phyloP scores from a whole-genome alignment of 108 stramenopile species.

The Cyclotella sp. region DNA sequence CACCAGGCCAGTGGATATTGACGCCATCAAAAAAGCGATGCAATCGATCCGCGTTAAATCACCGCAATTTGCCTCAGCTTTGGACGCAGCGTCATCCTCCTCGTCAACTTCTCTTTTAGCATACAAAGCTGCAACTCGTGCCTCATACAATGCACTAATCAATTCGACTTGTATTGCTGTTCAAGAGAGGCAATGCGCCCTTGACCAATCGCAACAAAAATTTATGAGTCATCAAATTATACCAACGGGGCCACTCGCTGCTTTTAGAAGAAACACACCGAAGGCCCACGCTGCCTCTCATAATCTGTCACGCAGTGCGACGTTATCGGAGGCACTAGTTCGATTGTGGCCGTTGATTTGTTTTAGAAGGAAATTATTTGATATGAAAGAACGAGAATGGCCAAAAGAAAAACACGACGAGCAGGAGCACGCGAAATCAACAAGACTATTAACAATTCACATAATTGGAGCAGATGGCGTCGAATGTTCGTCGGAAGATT shows the following conservation, averaged over 20 bases:
- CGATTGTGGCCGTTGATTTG: constrained; percentile 59
- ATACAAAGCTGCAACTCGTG: constrained; percentile 16
- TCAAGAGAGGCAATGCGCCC: constrained; percentile 3
- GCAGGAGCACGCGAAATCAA: constrained; percentile 6
- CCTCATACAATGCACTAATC: constrained; percentile 21
- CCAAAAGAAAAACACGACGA: not conserved
- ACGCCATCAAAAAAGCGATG: constrained; percentile 48
- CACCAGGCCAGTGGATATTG: constrained; percentile 17
- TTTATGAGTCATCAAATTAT: constrained; percentile 52
- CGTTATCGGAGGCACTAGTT: constrained; percentile 76
- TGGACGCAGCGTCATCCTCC: constrained; percentile 46
- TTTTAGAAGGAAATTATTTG: constrained; percentile 23
- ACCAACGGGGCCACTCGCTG: constrained; percentile 54
- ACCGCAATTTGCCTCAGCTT: constrained; percentile 40
- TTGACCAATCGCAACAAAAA: constrained; percentile 1
- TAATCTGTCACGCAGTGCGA: constrained; percentile 71
- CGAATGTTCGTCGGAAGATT: constrained; percentile 72
- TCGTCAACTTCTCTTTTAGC: constrained; percentile 22
- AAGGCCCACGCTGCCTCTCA: constrained; percentile 73
- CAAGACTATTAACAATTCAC: constrained; percentile 58
- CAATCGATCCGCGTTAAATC: constrained; percentile 47
- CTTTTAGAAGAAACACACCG: constrained; percentile 57
- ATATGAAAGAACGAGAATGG: constrained; percentile 13
- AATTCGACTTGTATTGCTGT: constrained; percentile 29
- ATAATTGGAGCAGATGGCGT: constrained; percentile 81